Percentiles rank a stretch among this genome's conserved stretches.
These are phyloP conservation scores for Russula dissimulans DNA, from an alignment of 768 basidiomycete genomes.

Conservation along the genomic window DNA sequence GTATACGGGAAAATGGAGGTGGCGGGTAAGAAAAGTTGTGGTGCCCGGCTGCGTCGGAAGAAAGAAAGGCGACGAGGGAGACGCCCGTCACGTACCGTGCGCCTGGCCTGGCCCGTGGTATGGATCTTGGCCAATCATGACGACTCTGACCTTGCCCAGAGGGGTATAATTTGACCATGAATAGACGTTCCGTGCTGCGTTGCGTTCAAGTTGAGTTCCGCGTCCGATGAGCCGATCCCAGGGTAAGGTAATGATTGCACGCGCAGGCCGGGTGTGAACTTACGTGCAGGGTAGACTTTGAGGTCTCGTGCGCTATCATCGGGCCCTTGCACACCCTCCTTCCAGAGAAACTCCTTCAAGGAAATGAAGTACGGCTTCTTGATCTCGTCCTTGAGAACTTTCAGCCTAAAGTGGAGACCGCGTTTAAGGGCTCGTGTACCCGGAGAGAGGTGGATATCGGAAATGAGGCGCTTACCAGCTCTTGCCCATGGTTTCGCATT, in stretches of 20 bases:
- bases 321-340: constrained; percentile 48
- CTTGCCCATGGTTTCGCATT: constrained; percentile 64
- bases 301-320: constrained; percentile 37
- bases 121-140: constrained; percentile 87
- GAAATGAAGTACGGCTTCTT: constrained; percentile 67
- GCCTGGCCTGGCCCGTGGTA: constrained; percentile 77
- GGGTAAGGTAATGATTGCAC: not conserved
- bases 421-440: not conserved
- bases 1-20: not conserved
- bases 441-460: not conserved
- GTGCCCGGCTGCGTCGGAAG: not conserved
- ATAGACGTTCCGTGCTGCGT: constrained; percentile 72
- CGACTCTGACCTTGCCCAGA: constrained; percentile 73
- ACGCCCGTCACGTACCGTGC: constrained; percentile 48
- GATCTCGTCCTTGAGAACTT: constrained; percentile 64
- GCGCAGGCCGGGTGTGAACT: constrained; percentile 23
- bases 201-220: too few species aligned
- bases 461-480: constrained; percentile 43
- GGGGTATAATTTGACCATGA: constrained; percentile 82
- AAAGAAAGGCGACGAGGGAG: not conserved
- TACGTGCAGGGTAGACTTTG: constrained; percentile 75
- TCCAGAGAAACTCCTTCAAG: constrained; percentile 61
- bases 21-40: not conserved
- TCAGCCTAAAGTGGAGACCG: constrained; percentile 42
- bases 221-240: too few species aligned